These are phyloP conservation scores for Eucalyptus marginata DNA, from an alignment of 345 rosid genomes.

Conservation along the genomic window DNA sequence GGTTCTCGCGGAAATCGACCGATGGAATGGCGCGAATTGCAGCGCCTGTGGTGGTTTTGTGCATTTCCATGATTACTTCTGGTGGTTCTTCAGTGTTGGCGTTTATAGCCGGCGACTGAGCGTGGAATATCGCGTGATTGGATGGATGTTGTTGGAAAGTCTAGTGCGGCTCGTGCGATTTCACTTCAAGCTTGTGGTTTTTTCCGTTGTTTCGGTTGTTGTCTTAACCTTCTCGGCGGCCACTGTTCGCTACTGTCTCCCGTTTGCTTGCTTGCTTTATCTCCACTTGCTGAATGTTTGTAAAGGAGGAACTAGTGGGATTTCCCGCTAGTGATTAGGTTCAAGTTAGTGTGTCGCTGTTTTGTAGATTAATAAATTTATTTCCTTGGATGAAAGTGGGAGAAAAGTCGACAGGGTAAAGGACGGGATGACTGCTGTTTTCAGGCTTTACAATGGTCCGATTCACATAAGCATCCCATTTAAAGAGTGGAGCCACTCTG, in stretches of 20 bases:
- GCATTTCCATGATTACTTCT: neutral
- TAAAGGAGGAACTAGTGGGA: neutral
- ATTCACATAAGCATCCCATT: neutral
- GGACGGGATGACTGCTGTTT: neutral
- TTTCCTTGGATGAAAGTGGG: neutral
- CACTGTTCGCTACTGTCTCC: neutral
- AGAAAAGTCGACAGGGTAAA: neutral
- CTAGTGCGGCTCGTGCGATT: neutral
- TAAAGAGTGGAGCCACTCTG: neutral
- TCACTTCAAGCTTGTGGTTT: neutral
- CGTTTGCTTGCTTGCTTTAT: neutral
- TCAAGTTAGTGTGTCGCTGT: neutral
- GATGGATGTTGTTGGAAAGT: neutral
- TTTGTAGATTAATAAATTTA: neutral
- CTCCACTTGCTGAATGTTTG: neutral
- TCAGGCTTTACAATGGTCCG: neutral
- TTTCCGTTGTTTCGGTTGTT: neutral
- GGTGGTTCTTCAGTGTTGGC: neutral
- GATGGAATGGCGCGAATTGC: neutral
- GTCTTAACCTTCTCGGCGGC: neutral
- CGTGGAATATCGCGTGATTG: neutral
- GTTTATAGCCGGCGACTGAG: neutral
- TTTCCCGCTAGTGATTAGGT: neutral
- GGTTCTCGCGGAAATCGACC: neutral
- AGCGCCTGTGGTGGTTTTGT: neutral